phyloP scores from a whole-genome alignment of 805 yeast species.

The Clavispora phyllophila region DNA sequence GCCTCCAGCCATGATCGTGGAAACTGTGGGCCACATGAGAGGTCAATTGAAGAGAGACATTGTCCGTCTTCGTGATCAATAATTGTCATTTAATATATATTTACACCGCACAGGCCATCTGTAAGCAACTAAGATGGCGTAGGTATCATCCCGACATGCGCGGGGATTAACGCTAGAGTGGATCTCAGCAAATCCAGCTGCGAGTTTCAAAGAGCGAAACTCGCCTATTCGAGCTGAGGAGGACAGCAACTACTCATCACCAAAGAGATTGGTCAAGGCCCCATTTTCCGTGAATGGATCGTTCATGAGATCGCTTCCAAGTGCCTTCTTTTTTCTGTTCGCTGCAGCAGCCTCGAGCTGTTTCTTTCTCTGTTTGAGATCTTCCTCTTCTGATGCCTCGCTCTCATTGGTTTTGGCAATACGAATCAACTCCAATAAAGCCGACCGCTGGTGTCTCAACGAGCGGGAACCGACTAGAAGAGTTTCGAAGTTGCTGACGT shows the following conservation, averaged over 20 bases:
- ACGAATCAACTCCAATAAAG: slow-evolving; percentile 71
- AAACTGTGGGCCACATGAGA: slow-evolving; percentile 7
- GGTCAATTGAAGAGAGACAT: slow-evolving; percentile 17
- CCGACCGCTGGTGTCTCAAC: slow-evolving; percentile 73
- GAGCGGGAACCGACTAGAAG: slow-evolving; percentile 60
- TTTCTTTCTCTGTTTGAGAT: slow-evolving; percentile 46
- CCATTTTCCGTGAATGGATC: slow-evolving; percentile 70
- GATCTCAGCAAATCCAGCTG: too few relatives aligned
- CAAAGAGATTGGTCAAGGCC: slow-evolving; percentile 58
- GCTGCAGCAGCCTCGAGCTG: slow-evolving; percentile 45
- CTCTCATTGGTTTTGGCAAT: slow-evolving; percentile 44
- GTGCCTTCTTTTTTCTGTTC: slow-evolving; percentile 43
- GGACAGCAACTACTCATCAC: slow-evolving; percentile 39
- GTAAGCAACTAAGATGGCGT: too few relatives aligned
- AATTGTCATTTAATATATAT: neutral
- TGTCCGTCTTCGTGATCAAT: slow-evolving; percentile 4
- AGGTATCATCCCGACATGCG: too few relatives aligned
- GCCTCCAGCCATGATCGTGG: slow-evolving; percentile 9
- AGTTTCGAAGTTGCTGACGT: slow-evolving; percentile 59
- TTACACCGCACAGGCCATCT: neutral
- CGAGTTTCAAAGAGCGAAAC: too few relatives aligned
- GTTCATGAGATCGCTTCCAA: slow-evolving; percentile 51
- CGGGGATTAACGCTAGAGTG: too few relatives aligned
- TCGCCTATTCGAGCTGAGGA: too few relatives aligned
- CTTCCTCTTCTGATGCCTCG: slow-evolving; percentile 24